Evolutionary conservation across 2,329 filamentous ascomycete genomes (phyloP).

Genomic region (Cladosporium colombiae): DNA sequence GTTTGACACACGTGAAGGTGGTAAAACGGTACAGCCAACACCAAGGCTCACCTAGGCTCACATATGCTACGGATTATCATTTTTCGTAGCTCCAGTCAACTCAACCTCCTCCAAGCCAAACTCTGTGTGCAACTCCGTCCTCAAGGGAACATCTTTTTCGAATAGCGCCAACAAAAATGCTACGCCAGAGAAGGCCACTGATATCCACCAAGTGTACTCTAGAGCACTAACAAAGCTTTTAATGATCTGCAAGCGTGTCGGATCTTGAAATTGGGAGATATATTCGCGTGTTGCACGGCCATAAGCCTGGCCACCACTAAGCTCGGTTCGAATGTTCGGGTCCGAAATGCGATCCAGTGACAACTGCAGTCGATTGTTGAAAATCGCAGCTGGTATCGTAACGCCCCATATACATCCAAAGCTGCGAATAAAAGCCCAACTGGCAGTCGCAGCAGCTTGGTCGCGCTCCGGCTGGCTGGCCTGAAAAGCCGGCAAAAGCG

Average conservation of each 20-base stretch:
- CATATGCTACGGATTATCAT: too few species aligned
- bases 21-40: too few species aligned
- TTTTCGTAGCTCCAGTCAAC: too few species aligned
- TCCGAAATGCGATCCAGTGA: not conserved
- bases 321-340: not conserved
- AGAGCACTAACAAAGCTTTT: not conserved
- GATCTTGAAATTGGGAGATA: not conserved
- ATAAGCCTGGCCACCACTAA: not conserved
- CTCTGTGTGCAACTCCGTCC: not conserved
- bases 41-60: too few species aligned
- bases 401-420: constrained; percentile 51
- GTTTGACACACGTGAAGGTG: too few species aligned
- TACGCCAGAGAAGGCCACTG: not conserved
- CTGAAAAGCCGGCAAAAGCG: constrained; percentile 46
- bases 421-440: constrained; percentile 48
- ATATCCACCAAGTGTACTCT: not conserved
- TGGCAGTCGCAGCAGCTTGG: constrained; percentile 39
- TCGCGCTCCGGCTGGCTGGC: constrained; percentile 42
- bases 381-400: constrained; percentile 45
- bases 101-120: not conserved
- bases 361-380: constrained; percentile 32
- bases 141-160: not conserved
- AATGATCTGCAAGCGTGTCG: not conserved
- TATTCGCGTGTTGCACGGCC: not conserved
- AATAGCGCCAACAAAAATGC: not conserved